Evolutionary conservation across 1,139 yeast genomes (phyloP), one percentile per base, ranked within the genome.

Genomic region (Lodderomyces theae): DNA sequence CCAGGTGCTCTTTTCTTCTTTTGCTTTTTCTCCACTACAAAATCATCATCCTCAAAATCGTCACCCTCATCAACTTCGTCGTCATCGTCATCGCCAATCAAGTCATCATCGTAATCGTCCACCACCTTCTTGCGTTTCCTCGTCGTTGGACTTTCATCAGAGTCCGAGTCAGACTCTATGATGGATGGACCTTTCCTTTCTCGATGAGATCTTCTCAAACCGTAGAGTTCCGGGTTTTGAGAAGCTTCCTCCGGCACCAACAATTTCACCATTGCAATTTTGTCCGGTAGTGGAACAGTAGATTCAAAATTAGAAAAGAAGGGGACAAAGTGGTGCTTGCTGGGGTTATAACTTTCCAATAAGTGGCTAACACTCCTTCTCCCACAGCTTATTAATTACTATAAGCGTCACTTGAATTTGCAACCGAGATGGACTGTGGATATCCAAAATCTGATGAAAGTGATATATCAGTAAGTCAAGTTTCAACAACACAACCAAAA

Each of bases 151-250:
- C 44, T 42, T 4, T 57, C 59, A 25, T 51, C 56, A 18, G 51
- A 51, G 26, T 69, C 64, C 9, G 62, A 64, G 47, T 72, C 76
- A 34, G 72, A 64, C 18, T 75, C 80, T 26, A 58, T 54, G 6
- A 69, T 49, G n/a, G 61, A 45, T 3, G 74, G 70, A 13, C 62
- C 62, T 18, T 61, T 57, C 50, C 82, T 77, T 16, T 87, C 82
- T 52, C 97, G 76, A 34, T 85, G 82, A 25, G 95, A 86, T 53
- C 97, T 77, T 59, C 97, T 79, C 45, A 92, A 73, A 3, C 98
- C 98, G 54, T 90, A 92, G 24, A 92, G 74, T 61, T 88, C 96
- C 2, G 98, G 97, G 60, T 88, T 80, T 41, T 70, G 63, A 41
- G 67, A 67, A 17, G 76, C 73, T 44, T 75, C 80, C 35, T 70